A percentile compares a stretch with the other conserved stretches of the same genome.
Conservation (phyloP, 129 eudicot genomes). For the Chrysanthemum makinoi region DNA sequence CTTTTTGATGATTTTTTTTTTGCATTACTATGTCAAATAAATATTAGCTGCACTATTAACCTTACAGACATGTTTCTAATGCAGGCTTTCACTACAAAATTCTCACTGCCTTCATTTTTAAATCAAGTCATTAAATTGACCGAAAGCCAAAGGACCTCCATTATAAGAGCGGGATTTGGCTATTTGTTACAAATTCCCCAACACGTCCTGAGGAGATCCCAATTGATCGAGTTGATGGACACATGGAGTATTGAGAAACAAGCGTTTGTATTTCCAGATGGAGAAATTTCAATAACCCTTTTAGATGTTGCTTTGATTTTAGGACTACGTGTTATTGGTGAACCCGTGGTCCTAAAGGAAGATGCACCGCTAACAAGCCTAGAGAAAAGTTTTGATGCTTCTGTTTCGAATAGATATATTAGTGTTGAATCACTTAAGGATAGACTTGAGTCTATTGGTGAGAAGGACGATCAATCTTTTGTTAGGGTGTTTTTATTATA, state of each 20-base stretch:
- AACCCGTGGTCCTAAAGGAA: slow-evolving; percentile 32
- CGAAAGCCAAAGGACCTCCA: slow-evolving; percentile 35
- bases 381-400: slow-evolving; percentile 49
- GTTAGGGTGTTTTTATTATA: slow-evolving; percentile 43
- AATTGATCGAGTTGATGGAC: slow-evolving; percentile 49
- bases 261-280: slow-evolving; percentile 46
- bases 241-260: slow-evolving; percentile 48
- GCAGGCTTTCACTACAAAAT: slow-evolving; percentile 53
- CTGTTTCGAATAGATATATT: slow-evolving; percentile 31
- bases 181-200: slow-evolving; percentile 38
- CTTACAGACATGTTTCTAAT: slow-evolving; percentile 9
- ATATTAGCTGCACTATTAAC: neutral
- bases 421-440: slow-evolving; percentile 36
- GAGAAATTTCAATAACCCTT: slow-evolving; percentile 42
- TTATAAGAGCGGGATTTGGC: slow-evolving; percentile 50
- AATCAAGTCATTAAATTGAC: slow-evolving; percentile 44
- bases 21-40: too few relatives aligned
- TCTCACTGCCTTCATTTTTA: slow-evolving; percentile 50
- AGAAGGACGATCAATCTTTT: slow-evolving; percentile 41
- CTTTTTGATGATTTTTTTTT: too few relatives aligned
- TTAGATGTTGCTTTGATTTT: slow-evolving; percentile 54
- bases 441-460: slow-evolving; percentile 46
- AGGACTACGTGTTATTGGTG: slow-evolving; percentile 54
- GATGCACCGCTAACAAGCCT: slow-evolving; percentile 34
- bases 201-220: slow-evolving; percentile 39